A percentile compares a stretch with the other conserved stretches of the same genome.
Conservation (phyloP, 2,329 filamentous ascomycete genomes). For the Sporothrix protearum region DNA sequence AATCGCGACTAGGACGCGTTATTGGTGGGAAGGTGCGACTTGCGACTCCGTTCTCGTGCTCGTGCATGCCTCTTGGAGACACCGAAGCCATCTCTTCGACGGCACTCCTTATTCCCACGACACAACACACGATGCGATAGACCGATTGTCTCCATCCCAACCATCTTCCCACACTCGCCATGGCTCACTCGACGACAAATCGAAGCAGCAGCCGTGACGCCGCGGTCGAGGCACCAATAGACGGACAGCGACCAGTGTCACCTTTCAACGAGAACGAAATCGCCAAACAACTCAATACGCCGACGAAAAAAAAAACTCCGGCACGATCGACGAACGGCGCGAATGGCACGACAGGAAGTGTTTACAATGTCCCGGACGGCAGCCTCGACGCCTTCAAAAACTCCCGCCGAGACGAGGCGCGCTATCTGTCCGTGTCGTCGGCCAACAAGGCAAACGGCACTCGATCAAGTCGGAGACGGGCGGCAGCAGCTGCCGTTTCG, state of each 20-base stretch:
- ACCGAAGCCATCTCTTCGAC: too few relatives aligned
- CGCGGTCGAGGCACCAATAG: not conserved
- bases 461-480: not conserved
- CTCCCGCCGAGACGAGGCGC: not conserved
- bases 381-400: not conserved
- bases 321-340: not conserved
- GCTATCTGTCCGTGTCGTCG: not conserved
- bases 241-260: too few relatives aligned
- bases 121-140: slow-evolving; percentile 9
- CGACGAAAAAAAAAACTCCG: not conserved
- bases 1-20: slow-evolving; percentile 16
- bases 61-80: not conserved
- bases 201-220: slow-evolving; percentile 2
- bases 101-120: not conserved
- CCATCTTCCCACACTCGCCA: not conserved
- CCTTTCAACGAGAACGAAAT: not conserved
- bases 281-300: not conserved
- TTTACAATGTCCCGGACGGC: not conserved
- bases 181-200: slow-evolving; percentile 14
- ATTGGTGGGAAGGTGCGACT: slow-evolving; percentile 3
- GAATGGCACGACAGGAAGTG: not conserved
- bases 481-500: not conserved
- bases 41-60: not conserved
- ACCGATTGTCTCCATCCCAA: not conserved
- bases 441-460: not conserved